phyloP scores from a whole-genome alignment of 176 grass and related monocot species.

The Hyparrhenia diplandra region DNA sequence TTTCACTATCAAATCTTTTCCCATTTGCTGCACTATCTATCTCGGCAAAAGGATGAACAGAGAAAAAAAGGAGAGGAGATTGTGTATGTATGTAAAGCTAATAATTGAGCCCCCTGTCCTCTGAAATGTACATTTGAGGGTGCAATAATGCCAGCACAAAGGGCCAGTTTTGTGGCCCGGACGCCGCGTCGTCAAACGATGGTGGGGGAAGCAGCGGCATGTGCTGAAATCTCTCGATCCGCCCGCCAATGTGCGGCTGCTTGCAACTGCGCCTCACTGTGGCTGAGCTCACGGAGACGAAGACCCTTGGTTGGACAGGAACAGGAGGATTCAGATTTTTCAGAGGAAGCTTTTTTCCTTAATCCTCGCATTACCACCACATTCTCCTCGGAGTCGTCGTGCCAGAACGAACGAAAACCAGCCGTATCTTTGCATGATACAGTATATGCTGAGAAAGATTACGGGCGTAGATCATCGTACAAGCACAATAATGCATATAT shows the following conservation, averaged over 20 bases:
- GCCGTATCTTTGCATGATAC: background rate
- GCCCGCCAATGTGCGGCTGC: background rate
- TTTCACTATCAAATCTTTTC: constrained; percentile 17
- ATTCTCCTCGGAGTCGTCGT: background rate
- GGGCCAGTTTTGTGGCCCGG: background rate
- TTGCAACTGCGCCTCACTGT: constrained; percentile 21
- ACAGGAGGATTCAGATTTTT: background rate
- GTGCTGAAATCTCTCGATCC: constrained; percentile 13
- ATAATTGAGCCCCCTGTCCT: background rate
- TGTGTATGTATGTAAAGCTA: background rate
- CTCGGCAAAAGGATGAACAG: background rate
- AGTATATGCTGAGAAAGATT: background rate
- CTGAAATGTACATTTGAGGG: constrained; percentile 30
- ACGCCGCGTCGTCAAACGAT: background rate
- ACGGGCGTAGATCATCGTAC: background rate
- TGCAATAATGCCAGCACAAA: background rate
- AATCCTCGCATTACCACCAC: background rate
- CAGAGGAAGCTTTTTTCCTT: background rate
- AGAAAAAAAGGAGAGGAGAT: background rate
- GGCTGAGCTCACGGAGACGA: constrained; percentile 24
- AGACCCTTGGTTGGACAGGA: background rate
- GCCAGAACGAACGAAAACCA: background rate
- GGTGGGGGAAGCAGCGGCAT: constrained; percentile 27
- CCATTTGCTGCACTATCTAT: background rate
- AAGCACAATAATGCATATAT: background rate